Evolutionary conservation across 108 stramenopile species (phyloP), one percentile per base, ranked within the genome.

Genomic region (Skeletonema costatum): DNA sequence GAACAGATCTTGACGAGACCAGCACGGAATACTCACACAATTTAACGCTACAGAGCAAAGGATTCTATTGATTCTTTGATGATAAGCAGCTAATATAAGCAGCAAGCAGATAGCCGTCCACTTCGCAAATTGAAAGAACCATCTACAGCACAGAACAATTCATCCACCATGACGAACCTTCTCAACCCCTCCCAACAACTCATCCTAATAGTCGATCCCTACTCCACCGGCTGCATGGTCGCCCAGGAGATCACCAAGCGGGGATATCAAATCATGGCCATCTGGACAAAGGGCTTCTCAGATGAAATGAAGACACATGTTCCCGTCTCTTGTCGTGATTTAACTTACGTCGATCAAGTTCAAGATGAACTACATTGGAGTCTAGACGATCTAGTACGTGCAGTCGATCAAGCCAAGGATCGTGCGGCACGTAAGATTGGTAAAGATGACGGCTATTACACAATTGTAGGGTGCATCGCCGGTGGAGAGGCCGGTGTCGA

Each of bases 401-500:
- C 73, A 2, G 58, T 88, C n/a, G 41, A 63, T n/a, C 64, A 68
- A 30, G 73, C 73, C 16, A 63, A 63, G 4, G 35, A 32, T 0
- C 2, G 9, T 12, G 31, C 50, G 10, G 80, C 79, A 25, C 41
- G 35, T 13, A 70, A 59, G 14, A 41, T 41, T 6, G 70, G 66
- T 0, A 70, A 56, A 32, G n/a, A 31, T 11, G 65, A 60, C 7
- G 75, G 75, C 48, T 79, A 79, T 41, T 78, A 74, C 44, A 36
- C 73, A 12, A 69, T 92, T 50, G 82, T 19, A 10, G 89, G 78
- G 35, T 92, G 90, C 60, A 68, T 94, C 29, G 90, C 90, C 14
- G 96, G 94, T 32, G 93, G 91, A 13, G 95, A 94, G 86, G 93
- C 92, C 1, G 95, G 93, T 16, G 95, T 94, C 1, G 88, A 90